A percentile compares a stretch with the other conserved stretches of the same genome.
phyloP scores from a whole-genome alignment of 2,329 filamentous ascomycete genomes.

The Metarhizium rileyi region DNA sequence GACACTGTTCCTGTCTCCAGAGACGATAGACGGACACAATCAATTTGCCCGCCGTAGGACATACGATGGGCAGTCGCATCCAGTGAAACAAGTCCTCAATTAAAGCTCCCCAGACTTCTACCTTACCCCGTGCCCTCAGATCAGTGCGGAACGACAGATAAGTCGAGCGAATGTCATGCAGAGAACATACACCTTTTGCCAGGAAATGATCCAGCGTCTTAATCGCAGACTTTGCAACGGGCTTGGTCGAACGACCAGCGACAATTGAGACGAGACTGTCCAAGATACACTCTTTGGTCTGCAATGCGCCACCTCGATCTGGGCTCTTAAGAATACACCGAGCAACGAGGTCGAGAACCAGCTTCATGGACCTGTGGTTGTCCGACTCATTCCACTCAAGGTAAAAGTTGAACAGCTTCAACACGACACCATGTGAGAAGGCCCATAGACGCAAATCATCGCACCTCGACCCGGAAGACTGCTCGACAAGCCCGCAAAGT shows the following conservation, averaged over 20 bases:
- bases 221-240: conserved; percentile 60
- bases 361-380: conserved; percentile 52
- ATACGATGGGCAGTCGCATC: conserved; percentile 48
- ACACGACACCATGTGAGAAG: conserved; percentile 37
- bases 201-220: conserved; percentile 58
- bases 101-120: conserved; percentile 40
- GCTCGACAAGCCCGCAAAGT: conserved; percentile 53
- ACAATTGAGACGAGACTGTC: conserved; percentile 48
- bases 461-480: conserved; percentile 41
- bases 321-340: conserved; percentile 43
- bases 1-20: conserved; percentile 25
- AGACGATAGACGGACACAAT: conserved; percentile 46
- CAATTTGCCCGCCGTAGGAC: conserved; percentile 50
- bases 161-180: conserved; percentile 33
- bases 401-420: conserved; percentile 50
- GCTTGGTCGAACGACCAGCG: conserved; percentile 48
- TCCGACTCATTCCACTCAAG: conserved; percentile 59
- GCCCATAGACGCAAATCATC: conserved; percentile 36
- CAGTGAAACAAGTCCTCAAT: conserved; percentile 40
- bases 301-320: conserved; percentile 22
- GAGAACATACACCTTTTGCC: conserved; percentile 45
- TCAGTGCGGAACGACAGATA: conserved; percentile 31
- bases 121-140: conserved; percentile 1
- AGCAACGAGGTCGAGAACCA: conserved; percentile 49
- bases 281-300: conserved; percentile 36